Conservation (phyloP, 768 basidiomycete genomes). For the Dentipellis fragilis region DNA sequence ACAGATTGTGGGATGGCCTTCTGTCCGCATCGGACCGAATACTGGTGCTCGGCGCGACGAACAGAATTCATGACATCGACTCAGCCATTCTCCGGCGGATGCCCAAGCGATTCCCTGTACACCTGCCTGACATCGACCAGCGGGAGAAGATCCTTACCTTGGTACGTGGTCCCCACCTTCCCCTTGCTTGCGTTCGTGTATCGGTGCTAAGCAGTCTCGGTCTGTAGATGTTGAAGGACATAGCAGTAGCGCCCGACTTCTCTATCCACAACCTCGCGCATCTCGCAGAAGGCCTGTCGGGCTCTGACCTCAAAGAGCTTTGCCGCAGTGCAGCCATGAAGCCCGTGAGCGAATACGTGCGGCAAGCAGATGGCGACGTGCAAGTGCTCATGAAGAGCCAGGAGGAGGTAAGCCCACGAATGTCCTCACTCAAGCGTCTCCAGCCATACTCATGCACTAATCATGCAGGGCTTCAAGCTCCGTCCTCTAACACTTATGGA, state of each 20-base stretch:
- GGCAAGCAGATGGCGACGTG: conserved; percentile 36
- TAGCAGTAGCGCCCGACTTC: conserved; percentile 54
- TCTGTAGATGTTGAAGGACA: conserved; percentile 74
- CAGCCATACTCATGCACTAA: background rate
- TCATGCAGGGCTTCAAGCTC: conserved; percentile 61
- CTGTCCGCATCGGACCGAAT: conserved; percentile 74
- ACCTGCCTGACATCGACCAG: conserved; percentile 69
- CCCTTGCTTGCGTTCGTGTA: background rate
- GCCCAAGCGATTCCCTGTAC: conserved; percentile 91
- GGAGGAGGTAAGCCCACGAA: conserved; percentile 32
- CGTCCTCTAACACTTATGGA: conserved; percentile 65
- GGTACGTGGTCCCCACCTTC: conserved; percentile 29
- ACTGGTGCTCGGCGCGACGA: conserved; percentile 89
- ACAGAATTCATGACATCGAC: conserved; percentile 89
- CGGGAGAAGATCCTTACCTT: conserved; percentile 76
- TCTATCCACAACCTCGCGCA: conserved; percentile 53
- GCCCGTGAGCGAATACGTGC: conserved; percentile 79
- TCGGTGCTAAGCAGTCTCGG: background rate
- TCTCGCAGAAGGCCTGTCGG: conserved; percentile 67
- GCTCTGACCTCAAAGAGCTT: conserved; percentile 85
- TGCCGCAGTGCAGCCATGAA: conserved; percentile 93
- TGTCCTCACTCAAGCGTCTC: background rate
- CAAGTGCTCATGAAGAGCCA: conserved; percentile 36
- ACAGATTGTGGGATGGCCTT: conserved; percentile 91
- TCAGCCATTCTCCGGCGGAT: conserved; percentile 86